Percentiles rank a stretch among this genome's conserved stretches.
phyloP scores from a whole-genome alignment of 2,329 filamentous ascomycete genomes.

The Neofusicoccum parvum region DNA sequence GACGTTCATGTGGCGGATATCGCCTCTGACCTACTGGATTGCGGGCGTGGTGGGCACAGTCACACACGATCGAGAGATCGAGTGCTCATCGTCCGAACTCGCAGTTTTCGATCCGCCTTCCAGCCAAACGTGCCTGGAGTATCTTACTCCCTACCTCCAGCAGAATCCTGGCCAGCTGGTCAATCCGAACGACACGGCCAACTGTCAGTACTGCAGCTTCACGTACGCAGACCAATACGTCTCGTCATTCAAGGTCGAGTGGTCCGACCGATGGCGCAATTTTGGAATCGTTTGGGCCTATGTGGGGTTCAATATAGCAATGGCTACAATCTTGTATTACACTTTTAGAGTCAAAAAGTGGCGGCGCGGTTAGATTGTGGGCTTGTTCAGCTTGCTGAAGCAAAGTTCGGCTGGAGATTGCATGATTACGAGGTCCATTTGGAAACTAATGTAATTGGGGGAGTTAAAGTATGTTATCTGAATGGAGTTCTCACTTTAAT shows the following conservation, averaged over 20 bases:
- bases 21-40: conserved; percentile 67
- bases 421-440: no score
- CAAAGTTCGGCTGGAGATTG: no score
- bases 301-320: conserved; percentile 63
- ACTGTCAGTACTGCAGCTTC: conserved; percentile 56
- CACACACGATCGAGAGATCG: conserved; percentile 50
- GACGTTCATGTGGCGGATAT: conserved; percentile 74
- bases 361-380: neutral
- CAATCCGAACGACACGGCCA: conserved; percentile 46
- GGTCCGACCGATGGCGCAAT: conserved; percentile 64
- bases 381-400: no score
- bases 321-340: conserved; percentile 63
- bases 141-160: conserved; percentile 46
- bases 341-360: conserved; percentile 34
- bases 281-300: conserved; percentile 71
- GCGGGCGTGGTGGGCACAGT: conserved; percentile 42
- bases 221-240: conserved; percentile 52
- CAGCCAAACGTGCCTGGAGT: conserved; percentile 46
- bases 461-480: no score
- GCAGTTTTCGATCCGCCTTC: conserved; percentile 44
- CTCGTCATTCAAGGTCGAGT: conserved; percentile 44
- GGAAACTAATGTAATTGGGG: no score
- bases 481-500: no score
- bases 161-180: conserved; percentile 46
- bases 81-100: conserved; percentile 49